Percentiles rank a stretch among this genome's conserved stretches.
These are phyloP conservation scores for Dendrothele bispora DNA, from an alignment of 768 basidiomycete genomes.

Conservation along the genomic window DNA sequence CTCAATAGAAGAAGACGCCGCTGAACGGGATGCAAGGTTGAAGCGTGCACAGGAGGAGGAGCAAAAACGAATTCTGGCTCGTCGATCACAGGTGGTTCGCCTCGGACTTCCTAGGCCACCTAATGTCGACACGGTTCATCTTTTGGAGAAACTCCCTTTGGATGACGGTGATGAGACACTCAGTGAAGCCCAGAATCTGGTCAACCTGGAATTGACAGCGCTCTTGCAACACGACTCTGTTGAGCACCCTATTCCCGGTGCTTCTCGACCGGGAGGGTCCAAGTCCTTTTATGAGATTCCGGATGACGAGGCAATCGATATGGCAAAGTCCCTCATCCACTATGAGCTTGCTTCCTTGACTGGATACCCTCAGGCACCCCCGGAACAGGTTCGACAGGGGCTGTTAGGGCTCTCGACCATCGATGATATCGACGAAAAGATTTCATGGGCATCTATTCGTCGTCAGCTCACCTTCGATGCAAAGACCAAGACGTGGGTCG, in stretches of 20 bases:
- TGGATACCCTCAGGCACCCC: slow-evolving; percentile 83
- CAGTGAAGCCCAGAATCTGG: slow-evolving; percentile 55
- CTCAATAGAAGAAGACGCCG: slow-evolving; percentile 81
- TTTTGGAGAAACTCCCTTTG: slow-evolving; percentile 61
- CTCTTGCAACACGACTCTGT: slow-evolving; percentile 89
- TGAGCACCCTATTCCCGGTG: slow-evolving; percentile 85
- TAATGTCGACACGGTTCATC: slow-evolving; percentile 68
- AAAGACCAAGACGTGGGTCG: slow-evolving; percentile 61
- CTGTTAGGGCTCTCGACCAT: slow-evolving; percentile 62
- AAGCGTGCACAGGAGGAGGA: slow-evolving; percentile 71
- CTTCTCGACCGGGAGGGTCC: slow-evolving; percentile 70
- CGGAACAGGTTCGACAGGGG: slow-evolving; percentile 77
- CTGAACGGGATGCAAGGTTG: slow-evolving; percentile 82
- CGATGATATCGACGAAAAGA: slow-evolving; percentile 57
- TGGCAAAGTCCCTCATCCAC: slow-evolving; percentile 73
- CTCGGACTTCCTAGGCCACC: slow-evolving; percentile 82
- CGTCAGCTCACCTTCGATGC: slow-evolving; percentile 65
- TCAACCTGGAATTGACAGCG: slow-evolving; percentile 76
- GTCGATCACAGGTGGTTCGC: slow-evolving; percentile 81
- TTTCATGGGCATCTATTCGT: slow-evolving; percentile 74
- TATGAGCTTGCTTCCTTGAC: slow-evolving; percentile 76
- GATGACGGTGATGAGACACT: slow-evolving; percentile 42
- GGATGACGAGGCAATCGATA: slow-evolving; percentile 70
- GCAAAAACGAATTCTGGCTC: slow-evolving; percentile 74
- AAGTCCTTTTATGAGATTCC: slow-evolving; percentile 71